Evolutionary conservation across 2,329 filamentous ascomycete species (phyloP).

Genomic region (Capronia coronata): DNA sequence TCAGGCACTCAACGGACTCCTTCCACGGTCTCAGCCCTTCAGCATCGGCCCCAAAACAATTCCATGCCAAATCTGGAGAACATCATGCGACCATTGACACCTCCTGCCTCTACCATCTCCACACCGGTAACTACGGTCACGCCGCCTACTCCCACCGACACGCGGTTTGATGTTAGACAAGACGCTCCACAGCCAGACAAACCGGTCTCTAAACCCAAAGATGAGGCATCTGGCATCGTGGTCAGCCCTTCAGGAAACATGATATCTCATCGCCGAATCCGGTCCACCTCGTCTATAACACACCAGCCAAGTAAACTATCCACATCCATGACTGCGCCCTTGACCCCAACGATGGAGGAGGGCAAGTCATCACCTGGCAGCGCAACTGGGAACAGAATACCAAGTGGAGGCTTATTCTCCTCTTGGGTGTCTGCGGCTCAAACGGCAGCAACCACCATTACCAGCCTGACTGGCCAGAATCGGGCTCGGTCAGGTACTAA

Average conservation of each 20-base stretch:
- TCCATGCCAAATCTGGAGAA: slow-evolving; percentile 22
- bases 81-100: slow-evolving; percentile 24
- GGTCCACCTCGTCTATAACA: slow-evolving; percentile 48
- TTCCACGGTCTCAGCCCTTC: background rate
- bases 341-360: slow-evolving; percentile 72
- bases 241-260: slow-evolving; percentile 62
- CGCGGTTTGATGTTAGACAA: slow-evolving; percentile 28
- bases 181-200: slow-evolving; percentile 33
- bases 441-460: slow-evolving; percentile 77
- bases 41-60: slow-evolving; percentile 9
- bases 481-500: slow-evolving; percentile 37
- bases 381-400: slow-evolving; percentile 27
- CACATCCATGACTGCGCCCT: slow-evolving; percentile 61
- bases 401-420: slow-evolving; percentile 65
- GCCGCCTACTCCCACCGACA: slow-evolving; percentile 56
- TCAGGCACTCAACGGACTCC: background rate
- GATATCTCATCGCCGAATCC: slow-evolving; percentile 63
- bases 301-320: slow-evolving; percentile 80
- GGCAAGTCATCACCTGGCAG: slow-evolving; percentile 50
- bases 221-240: slow-evolving; percentile 43
- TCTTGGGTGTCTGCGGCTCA: slow-evolving; percentile 89
- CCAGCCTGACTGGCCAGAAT: slow-evolving; percentile 53
- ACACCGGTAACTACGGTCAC: slow-evolving; percentile 55
- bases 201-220: slow-evolving; percentile 36
- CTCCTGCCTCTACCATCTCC: slow-evolving; percentile 28